Base-by-base conservation (phyloP, 495 filamentous ascomycete species). In the Tricharina praecox region DNA sequence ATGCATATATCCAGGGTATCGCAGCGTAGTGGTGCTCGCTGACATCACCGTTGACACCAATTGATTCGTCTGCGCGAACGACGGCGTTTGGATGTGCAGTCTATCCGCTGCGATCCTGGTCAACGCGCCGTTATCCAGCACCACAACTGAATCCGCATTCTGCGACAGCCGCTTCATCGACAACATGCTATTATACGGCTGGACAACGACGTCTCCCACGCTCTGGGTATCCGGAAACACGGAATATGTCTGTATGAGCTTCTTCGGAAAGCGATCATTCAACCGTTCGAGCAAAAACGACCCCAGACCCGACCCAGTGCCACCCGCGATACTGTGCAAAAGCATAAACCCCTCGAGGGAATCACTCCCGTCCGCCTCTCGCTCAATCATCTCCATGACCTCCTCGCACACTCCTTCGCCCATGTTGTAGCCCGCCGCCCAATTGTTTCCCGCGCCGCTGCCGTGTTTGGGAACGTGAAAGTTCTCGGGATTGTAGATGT, bases 401-500 rank as follows among this genome's bases (percentile, higher is more conserved):
- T 96, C 90, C 60, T 97, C 90, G 53, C 94, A 83, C 16, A 97
- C 85, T 23, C 68, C 68, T 61, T 94, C 86, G 50, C 86, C 90
- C n/a, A 80, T 79, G 35, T 85, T 75, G 66, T 96, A 96, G 15
- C 90, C 90, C 53, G 87, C 79, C 49, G 83, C 90, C 90, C 90
- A 97, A 63, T 95, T 96, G 63, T 97, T 97, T 47, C 85, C 90
- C 3, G 92, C 90, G 24, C 90, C 90, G 35, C 79, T 76, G 38
- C 92, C 90, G 62, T 83, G 79, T 62, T 87, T 85, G 53, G 85
- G 83, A 25, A 95, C 73, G 58, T 86, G 95, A 64, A 96, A 95
- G 68, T 97, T 97, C 62, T 97, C 90, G 5, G 90, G 90, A 63
- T 97, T 97, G 72, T 96, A 97, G 47, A 97, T 97, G 62, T 96